Evolutionary conservation across 2,329 filamentous ascomycete species (phyloP).

Genomic region (Colletotrichum phormii): DNA sequence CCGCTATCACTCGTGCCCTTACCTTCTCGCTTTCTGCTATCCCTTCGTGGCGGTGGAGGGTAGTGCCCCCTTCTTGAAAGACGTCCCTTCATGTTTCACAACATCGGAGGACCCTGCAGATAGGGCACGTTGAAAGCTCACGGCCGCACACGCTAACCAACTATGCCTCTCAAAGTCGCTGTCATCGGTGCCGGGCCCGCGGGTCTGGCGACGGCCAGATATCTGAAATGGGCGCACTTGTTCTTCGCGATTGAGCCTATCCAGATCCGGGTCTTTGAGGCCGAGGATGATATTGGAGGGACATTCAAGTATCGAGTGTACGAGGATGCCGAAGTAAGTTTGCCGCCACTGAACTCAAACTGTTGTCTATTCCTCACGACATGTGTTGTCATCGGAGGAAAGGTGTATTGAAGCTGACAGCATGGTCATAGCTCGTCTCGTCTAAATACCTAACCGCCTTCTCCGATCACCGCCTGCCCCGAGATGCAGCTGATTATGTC

Average conservation of each 20-base stretch:
- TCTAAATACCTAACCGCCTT: constrained; percentile 63
- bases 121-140: neutral
- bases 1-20: neutral
- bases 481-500: constrained; percentile 57
- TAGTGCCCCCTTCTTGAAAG: neutral
- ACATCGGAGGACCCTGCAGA: constrained; percentile 26
- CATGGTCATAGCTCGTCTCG: constrained; percentile 49
- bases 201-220: constrained; percentile 56
- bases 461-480: constrained; percentile 59
- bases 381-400: neutral
- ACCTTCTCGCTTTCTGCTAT: neutral
- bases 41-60: constrained; percentile 15
- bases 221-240: constrained; percentile 53
- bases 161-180: constrained; percentile 46
- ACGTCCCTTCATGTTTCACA: constrained; percentile 1
- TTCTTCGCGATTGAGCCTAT: constrained; percentile 53
- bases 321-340: constrained; percentile 55
- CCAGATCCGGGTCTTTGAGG: constrained; percentile 58
- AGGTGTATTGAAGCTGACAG: neutral
- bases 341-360: neutral
- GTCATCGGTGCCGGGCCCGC: constrained; percentile 57
- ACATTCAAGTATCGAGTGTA: constrained; percentile 61
- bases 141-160: neutral
- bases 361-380: neutral
- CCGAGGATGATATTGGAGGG: constrained; percentile 56